Evolutionary conservation across 352 stramenopile genomes (phyloP).

Genomic region (Globisporangium radiosum): DNA sequence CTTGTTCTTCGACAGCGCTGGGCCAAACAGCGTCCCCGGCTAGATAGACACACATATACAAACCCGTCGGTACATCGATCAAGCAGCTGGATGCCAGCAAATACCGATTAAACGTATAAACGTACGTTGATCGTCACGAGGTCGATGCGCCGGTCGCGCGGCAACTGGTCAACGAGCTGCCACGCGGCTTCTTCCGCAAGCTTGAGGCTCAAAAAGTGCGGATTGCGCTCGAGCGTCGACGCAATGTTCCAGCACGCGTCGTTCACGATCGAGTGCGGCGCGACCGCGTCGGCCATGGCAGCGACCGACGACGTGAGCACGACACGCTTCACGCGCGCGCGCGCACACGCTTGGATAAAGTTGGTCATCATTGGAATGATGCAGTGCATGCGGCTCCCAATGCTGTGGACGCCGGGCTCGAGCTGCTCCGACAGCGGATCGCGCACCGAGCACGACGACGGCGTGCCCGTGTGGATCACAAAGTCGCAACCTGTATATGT

Average conservation of each 20-base stretch:
- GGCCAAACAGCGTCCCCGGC: conserved; percentile 78
- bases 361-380: conserved; percentile 92
- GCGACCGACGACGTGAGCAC: conserved; percentile 83
- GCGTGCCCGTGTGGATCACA: conserved; percentile 86
- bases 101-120: neutral
- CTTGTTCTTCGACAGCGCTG: conserved; percentile 78
- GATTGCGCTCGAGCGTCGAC: conserved; percentile 78
- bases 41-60: conserved; percentile 11
- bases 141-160: conserved; percentile 74
- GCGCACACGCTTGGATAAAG: conserved; percentile 84
- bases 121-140: conserved; percentile 84
- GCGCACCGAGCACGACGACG: conserved; percentile 80
- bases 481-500: conserved; percentile 53
- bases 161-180: conserved; percentile 84
- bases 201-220: conserved; percentile 85
- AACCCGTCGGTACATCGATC: neutral
- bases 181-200: conserved; percentile 82
- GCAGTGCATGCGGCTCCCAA: conserved; percentile 86
- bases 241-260: conserved; percentile 84
- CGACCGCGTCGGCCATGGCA: conserved; percentile 78
- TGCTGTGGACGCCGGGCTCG: conserved; percentile 82
- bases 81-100: too few species aligned
- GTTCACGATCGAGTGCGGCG: conserved; percentile 73
- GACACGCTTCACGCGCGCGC: conserved; percentile 73
- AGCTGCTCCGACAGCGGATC: conserved; percentile 80